These are phyloP conservation scores for Arthrinium phaeospermum DNA, from an alignment of 2,329 filamentous ascomycete species.

Conservation along the genomic window DNA sequence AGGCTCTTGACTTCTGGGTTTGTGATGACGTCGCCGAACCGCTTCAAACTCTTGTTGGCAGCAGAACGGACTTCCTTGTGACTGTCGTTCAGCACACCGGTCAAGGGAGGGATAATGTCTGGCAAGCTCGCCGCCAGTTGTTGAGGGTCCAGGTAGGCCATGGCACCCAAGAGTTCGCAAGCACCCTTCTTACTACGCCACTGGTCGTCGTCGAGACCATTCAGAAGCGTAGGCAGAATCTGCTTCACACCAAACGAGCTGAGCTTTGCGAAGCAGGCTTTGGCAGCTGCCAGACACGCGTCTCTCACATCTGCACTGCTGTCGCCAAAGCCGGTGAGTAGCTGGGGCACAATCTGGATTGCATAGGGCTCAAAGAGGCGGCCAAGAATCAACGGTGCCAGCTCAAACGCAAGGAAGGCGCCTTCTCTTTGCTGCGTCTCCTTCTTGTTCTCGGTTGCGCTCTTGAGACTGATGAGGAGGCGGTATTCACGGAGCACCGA, in stretches of 20 bases:
- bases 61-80: conserved; percentile 95
- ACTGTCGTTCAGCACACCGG: conserved; percentile 92
- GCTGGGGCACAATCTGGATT: conserved; percentile 90
- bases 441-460: conserved; percentile 93
- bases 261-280: conserved; percentile 89
- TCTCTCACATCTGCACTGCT: conserved; percentile 87
- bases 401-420: conserved; percentile 86
- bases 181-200: conserved; percentile 99
- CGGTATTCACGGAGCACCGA: conserved; percentile 81
- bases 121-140: conserved; percentile 91
- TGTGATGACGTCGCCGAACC: conserved; percentile 97
- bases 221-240: conserved; percentile 87
- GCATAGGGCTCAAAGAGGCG: conserved; percentile 95
- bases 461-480: conserved; percentile 80
- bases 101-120: conserved; percentile 95
- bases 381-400: conserved; percentile 84
- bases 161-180: conserved; percentile 93
- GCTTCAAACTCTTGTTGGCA: conserved; percentile 94
- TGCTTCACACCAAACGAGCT: conserved; percentile 97
- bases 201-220: conserved; percentile 91
- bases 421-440: conserved; percentile 88
- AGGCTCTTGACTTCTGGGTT: conserved; percentile 96
- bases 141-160: conserved; percentile 97
- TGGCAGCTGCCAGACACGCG: conserved; percentile 89
- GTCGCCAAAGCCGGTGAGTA: conserved; percentile 90